Evolutionary conservation across 2,329 filamentous ascomycete genomes (phyloP).

Genomic region (Tetracladium maxilliforme): DNA sequence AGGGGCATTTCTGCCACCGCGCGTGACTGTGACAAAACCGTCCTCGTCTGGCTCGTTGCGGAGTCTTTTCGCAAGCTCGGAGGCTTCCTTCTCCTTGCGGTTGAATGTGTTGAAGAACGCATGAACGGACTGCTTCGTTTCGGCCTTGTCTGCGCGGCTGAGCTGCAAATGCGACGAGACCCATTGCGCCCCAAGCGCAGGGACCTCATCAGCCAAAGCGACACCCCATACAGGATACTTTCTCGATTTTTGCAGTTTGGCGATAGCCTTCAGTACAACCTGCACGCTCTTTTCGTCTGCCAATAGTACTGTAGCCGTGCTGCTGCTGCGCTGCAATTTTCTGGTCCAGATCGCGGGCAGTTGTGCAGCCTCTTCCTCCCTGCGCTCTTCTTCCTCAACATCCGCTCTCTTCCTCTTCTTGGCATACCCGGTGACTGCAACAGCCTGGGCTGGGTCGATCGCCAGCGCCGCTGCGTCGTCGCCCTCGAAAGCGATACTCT

Average conservation of each 20-base stretch:
- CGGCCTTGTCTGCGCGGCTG: conserved; percentile 50
- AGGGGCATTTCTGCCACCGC: conserved; percentile 57
- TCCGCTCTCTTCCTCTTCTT: conserved; percentile 35
- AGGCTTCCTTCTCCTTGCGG: conserved; percentile 50
- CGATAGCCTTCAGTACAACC: conserved; percentile 59
- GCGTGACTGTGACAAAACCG: conserved; percentile 83
- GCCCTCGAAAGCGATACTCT: conserved; percentile 61
- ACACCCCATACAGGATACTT: conserved; percentile 54
- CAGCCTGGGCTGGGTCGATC: conserved; percentile 28
- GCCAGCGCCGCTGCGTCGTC: conserved; percentile 20
- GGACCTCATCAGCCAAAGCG: conserved; percentile 29
- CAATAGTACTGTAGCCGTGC: conserved; percentile 68
- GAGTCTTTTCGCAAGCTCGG: conserved; percentile 44
- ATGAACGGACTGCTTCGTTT: conserved; percentile 63
- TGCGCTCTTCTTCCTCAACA: conserved; percentile 34
- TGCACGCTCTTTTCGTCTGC: conserved; percentile 72
- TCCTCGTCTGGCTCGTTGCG: conserved; percentile 82
- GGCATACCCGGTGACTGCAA: conserved; percentile 20
- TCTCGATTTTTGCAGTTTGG: conserved; percentile 40
- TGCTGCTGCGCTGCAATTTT: conserved; percentile 55
- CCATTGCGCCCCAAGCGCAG: conserved; percentile 41
- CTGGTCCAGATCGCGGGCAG: conserved; percentile 65
- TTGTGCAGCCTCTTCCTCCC: conserved; percentile 40
- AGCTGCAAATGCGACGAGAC: conserved; percentile 53
- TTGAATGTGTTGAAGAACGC: conserved; percentile 77